Conservation (phyloP, 495 filamentous ascomycete genomes). For the Parathielavia appendiculata region DNA sequence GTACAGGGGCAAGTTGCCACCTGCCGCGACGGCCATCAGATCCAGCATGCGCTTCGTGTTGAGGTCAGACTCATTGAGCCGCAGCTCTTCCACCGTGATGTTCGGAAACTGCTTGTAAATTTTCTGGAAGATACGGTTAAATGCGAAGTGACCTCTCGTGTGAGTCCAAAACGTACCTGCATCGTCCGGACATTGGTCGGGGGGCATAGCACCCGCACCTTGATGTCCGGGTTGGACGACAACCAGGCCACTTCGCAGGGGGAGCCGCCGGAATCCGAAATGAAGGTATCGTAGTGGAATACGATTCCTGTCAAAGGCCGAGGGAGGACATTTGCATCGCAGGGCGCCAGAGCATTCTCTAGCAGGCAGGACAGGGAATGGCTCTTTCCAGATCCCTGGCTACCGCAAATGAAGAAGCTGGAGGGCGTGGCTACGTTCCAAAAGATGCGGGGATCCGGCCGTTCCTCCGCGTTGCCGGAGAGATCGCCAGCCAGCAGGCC, state of each 20-base stretch:
- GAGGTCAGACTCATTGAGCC: constrained; percentile 54
- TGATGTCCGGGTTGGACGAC: constrained; percentile 47
- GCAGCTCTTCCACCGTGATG: constrained; percentile 48
- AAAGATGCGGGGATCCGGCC: constrained; percentile 50
- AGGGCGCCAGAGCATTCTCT: constrained; percentile 54
- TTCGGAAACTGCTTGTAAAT: constrained; percentile 41
- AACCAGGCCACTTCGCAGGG: constrained; percentile 68
- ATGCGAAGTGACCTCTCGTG: neutral
- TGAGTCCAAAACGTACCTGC: constrained; percentile 21
- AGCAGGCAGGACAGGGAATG: constrained; percentile 67
- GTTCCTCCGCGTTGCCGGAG: constrained; percentile 9
- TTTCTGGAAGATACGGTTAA: constrained; percentile 7
- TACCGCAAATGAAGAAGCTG: constrained; percentile 70
- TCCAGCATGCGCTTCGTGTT: constrained; percentile 60
- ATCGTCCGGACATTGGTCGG: constrained; percentile 54
- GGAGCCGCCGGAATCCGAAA: constrained; percentile 46
- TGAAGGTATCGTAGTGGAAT: constrained; percentile 65
- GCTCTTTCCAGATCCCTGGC: constrained; percentile 71
- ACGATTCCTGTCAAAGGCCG: constrained; percentile 58
- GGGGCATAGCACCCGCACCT: constrained; percentile 59
- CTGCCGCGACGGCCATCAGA: constrained; percentile 59
- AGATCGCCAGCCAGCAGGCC: constrained; percentile 38
- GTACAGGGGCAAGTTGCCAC: constrained; percentile 54
- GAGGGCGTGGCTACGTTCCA: constrained; percentile 65
- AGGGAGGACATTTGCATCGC: constrained; percentile 34